Percentiles rank a stretch among this genome's conserved stretches.
Evolutionary conservation across 192 early-diverging fungal genomes (phyloP).

Genomic region (Coemansia sp.): DNA sequence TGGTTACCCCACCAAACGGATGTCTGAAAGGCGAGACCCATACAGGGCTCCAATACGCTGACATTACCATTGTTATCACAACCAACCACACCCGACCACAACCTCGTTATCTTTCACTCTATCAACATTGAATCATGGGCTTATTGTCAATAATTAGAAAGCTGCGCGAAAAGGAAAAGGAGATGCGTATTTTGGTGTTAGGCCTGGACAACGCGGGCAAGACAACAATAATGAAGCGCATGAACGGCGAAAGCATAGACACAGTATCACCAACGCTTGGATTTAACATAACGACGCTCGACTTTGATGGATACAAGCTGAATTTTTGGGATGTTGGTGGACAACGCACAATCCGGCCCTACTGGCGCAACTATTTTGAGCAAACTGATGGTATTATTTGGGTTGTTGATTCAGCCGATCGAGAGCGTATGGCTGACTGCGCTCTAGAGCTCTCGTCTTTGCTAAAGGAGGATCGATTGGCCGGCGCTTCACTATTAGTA

Average conservation of each 20-base stretch:
- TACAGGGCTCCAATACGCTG: neutral
- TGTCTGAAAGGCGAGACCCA: neutral
- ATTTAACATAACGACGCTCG: constrained; percentile 96
- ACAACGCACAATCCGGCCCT: constrained; percentile 93
- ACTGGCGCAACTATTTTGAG: constrained; percentile 99
- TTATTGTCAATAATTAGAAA: constrained; percentile 94
- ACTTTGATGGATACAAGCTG: constrained; percentile 68
- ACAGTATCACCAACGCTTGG: constrained; percentile 95
- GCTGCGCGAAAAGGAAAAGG: constrained; percentile 87
- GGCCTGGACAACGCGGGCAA: constrained; percentile 99
- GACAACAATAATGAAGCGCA: constrained; percentile 94
- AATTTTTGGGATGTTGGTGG: constrained; percentile 99
- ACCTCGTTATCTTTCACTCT: neutral
- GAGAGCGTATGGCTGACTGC: constrained; percentile 79
- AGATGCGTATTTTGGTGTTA: constrained; percentile 93
- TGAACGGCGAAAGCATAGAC: constrained; percentile 91
- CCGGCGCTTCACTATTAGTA: constrained; percentile 90
- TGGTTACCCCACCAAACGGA: neutral
- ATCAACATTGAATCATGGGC: constrained; percentile 68
- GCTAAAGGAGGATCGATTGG: constrained; percentile 90
- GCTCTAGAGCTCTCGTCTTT: constrained; percentile 73
- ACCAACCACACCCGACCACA: neutral
- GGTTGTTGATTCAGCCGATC: constrained; percentile 96
- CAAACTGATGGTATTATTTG: constrained; percentile 97
- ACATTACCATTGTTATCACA: neutral